Base-by-base conservation (phyloP, 2,329 filamentous ascomycete species). In the Helotiales sp. region DNA sequence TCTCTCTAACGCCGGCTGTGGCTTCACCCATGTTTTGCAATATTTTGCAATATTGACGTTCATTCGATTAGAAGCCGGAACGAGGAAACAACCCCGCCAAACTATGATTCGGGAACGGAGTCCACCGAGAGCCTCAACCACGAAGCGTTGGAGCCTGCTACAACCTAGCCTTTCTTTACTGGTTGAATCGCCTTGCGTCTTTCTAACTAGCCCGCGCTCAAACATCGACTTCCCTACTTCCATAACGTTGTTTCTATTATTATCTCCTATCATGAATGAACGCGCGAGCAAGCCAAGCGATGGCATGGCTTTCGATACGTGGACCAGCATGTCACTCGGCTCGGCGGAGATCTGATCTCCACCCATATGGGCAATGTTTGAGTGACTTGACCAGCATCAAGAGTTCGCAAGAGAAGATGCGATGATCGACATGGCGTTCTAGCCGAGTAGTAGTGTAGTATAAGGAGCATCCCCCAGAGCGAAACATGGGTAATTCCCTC, bases 331-430 rank as follows among this genome's bases (percentile, higher is more conserved):
- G 54, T 37, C 54, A 57, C 30, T 57, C 1, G 32, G 30, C 54
- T 34, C 54, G 20, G 54, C 20, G 4, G 2, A 40, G n/a, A 32
- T 22, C 10, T 58, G 20, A 37, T 58, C 54, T 47, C 5, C 24
- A 49, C 17, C 26, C 40, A 15, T 32, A 61, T 40, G 24, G 26
- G 40, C 58, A 30, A 32, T 30, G 58, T 61, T 61, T 61, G 58
- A 49, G 58, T 10, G 58, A 49, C 40, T 10, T 26, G 40, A 26
- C 8, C 26, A 54, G 50, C 30, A 54, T 54, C 15, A 17, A 43
- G 37, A 13, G 8, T 13, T 30, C 26, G 37, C 17, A 30, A 61
- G n/a, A n/a, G n/a, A n/a, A 34, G 40, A 45, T 49, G 37, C 10
- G 58, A 61, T 49, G 40, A 61, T 49, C 40, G 17, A 17, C 54